Evolutionary conservation across 345 rosid genomes (phyloP).

Genomic region (Cardamine chenopodiifolia): DNA sequence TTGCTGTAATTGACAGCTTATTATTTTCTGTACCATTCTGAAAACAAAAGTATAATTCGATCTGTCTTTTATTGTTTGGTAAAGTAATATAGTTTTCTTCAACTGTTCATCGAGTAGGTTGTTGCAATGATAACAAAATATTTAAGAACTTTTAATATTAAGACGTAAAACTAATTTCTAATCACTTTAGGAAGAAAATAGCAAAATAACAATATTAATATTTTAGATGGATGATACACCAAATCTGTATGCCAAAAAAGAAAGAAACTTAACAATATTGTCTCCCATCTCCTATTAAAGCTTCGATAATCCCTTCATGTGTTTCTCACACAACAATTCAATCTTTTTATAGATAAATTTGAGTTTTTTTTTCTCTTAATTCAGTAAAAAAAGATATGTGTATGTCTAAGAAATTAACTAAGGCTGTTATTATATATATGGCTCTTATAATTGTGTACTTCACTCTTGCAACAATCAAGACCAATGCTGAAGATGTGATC

Average conservation of each 20-base stretch:
- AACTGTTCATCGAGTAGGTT: background rate
- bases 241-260: slow-evolving; percentile 22
- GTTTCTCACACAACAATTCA: slow-evolving; percentile 8
- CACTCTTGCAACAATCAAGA: slow-evolving; percentile 31
- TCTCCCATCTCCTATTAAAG: slow-evolving; percentile 22
- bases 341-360: background rate
- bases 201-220: background rate
- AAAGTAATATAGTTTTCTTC: background rate
- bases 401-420: slow-evolving; percentile 11
- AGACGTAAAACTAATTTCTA: slow-evolving; percentile 6
- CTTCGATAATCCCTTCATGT: background rate
- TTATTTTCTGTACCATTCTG: background rate
- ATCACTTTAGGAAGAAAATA: background rate
- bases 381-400: background rate
- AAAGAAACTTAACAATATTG: slow-evolving; percentile 23
- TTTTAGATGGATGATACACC: slow-evolving; percentile 3
- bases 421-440: slow-evolving; percentile 15
- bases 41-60: background rate
- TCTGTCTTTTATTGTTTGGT: background rate
- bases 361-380: background rate
- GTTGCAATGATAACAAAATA: slow-evolving; percentile 22
- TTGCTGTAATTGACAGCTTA: background rate
- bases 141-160: background rate
- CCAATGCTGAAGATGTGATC: slow-evolving; percentile 32
- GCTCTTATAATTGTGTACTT: slow-evolving; percentile 25